A percentile compares a stretch with the other conserved stretches of the same genome.
Conservation (phyloP, 2,329 filamentous ascomycete genomes). For the Periconia sp. region DNA sequence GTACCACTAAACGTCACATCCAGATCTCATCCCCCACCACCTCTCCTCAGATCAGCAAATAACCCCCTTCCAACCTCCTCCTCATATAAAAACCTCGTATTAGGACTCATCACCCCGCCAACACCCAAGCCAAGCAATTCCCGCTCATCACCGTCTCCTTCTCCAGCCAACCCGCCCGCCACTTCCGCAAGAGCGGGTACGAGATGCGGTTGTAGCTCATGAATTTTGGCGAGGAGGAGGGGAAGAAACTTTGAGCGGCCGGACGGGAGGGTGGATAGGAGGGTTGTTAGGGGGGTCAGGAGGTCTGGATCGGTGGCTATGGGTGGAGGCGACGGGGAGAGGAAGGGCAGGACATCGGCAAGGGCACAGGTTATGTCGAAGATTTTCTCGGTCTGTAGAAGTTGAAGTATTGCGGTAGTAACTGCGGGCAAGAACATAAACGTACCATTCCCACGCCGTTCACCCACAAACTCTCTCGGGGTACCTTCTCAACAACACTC, state of each 20-base stretch:
- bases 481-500: slow-evolving; percentile 37
- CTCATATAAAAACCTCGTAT: no score
- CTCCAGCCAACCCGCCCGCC: no score
- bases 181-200: no score
- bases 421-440: no score
- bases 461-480: slow-evolving; percentile 23
- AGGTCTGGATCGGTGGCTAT: slow-evolving; percentile 11
- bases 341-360: slow-evolving; percentile 28
- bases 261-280: slow-evolving; percentile 25
- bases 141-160: no score
- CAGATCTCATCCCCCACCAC: no score
- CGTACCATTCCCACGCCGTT: slow-evolving; percentile 34
- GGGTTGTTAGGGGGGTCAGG: neutral
- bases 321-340: slow-evolving; percentile 18
- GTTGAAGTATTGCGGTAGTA: neutral
- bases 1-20: no score
- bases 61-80: no score
- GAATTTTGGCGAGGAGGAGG: slow-evolving; percentile 25
- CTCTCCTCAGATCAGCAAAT: no score
- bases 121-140: no score
- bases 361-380: slow-evolving; percentile 35
- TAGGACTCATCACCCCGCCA: no score
- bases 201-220: no score
- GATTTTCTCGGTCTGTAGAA: slow-evolving; percentile 26
- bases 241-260: slow-evolving; percentile 28